A percentile compares a stretch with the other conserved stretches of the same genome.
Conservation (phyloP, 495 filamentous ascomycete genomes). For the Bathelium albidoporum region DNA sequence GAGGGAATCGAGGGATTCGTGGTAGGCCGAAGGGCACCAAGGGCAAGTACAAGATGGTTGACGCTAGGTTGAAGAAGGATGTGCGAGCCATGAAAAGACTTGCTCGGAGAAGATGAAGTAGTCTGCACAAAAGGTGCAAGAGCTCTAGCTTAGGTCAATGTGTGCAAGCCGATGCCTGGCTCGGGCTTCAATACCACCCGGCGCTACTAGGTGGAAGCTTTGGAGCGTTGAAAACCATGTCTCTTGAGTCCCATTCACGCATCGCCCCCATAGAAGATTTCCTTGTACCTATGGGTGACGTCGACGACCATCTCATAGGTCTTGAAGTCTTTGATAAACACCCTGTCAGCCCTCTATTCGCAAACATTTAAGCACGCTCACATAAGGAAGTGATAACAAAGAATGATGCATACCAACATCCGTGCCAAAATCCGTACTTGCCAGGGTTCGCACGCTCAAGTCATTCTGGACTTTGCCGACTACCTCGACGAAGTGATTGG, state of each 20-base stretch:
- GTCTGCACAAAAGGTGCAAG: not conserved
- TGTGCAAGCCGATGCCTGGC: too few species aligned
- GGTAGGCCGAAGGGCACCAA: constrained; percentile 80
- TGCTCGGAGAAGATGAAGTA: constrained; percentile 44
- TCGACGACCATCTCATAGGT: constrained; percentile 76
- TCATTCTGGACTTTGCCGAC: constrained; percentile 85
- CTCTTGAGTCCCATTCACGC: constrained; percentile 14
- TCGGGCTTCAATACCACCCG: too few species aligned
- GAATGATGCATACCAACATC: constrained; percentile 48
- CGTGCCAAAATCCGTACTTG: constrained; percentile 66
- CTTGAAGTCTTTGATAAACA: constrained; percentile 53
- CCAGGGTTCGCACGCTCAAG: constrained; percentile 63
- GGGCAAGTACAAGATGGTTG: constrained; percentile 98
- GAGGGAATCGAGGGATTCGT: constrained; percentile 70
- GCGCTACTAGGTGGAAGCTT: too few species aligned
- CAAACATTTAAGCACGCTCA: too few species aligned
- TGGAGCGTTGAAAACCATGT: not conserved
- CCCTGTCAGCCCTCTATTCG: constrained; percentile 2
- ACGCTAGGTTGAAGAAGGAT: constrained; percentile 97
- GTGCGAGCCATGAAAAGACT: constrained; percentile 78
- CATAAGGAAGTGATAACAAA: too few species aligned
- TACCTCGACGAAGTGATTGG: constrained; percentile 74
- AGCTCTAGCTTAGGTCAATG: not conserved
- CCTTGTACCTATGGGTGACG: constrained; percentile 73
- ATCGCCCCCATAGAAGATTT: constrained; percentile 57